Base-by-base conservation (phyloP, 2,329 filamentous ascomycete genomes). In the Curvularia spicifera region DNA sequence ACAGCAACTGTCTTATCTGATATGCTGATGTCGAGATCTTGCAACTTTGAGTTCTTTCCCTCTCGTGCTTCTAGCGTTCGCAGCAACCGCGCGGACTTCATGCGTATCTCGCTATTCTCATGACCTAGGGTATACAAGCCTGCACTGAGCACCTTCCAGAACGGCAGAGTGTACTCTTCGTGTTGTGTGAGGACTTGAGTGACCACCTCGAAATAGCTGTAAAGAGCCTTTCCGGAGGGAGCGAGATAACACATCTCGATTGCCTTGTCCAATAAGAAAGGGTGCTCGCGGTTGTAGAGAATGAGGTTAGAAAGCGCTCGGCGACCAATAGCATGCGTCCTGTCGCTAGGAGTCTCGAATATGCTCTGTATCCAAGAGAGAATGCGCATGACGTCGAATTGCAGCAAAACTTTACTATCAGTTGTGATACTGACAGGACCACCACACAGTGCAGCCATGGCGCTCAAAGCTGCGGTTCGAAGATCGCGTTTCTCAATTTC, bases 1-100 rank as follows among this genome's bases (percentile, higher is more conserved):
- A 99, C 94, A 0, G 94, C 93, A 65, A 96, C 96, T 0, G 96
- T 99, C 78, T 97, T 98, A 78, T 99, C 96, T 0, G 94, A 96
- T 57, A 99, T 95, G 74, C 93, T 97, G 69, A 99, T 98, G 71
- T 99, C 95, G 58, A 97, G 96, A 74, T 99, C 95, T 73, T 97
- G 92, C 6, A 99, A 87, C 72, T 96, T 96, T 1, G 94, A 97
- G 64, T 87, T 95, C 65, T 91, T 90, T 63, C 89, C 86, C 64
- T 95, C 91, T 24, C 91, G 87, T 65, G 93, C 88, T 76, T 98
- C 95, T 1, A 98, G 81, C 0, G 87, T 88, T 40, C 93, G 86
- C 12, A 99, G 82, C 31, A 98, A 82, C 48, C 89, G 87, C 0
- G 91, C 91, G 1, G 95, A 95, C 75, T 96, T 96, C 69, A 91